These are phyloP conservation scores for Moesziomyces sp. DNA, from an alignment of 1,284 basidiomycete species.

Conservation along the genomic window DNA sequence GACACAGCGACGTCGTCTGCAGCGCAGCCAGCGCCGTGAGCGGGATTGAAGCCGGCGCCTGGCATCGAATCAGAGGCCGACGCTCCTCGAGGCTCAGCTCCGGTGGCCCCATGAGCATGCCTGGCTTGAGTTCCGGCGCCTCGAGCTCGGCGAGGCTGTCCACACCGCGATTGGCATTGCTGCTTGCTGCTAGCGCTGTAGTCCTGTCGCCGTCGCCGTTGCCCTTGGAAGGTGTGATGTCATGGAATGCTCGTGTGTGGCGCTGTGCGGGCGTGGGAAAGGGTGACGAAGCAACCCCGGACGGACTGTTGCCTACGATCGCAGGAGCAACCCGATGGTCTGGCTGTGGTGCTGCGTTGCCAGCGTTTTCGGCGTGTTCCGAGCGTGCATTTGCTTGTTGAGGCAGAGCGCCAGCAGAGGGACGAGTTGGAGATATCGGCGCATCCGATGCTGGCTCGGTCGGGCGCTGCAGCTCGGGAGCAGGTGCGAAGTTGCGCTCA, in stretches of 20 bases:
- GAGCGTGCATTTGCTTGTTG: no score
- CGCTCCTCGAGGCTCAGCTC: slow-evolving; percentile 7
- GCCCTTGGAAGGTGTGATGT: slow-evolving; percentile 13
- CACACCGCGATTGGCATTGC: slow-evolving; percentile 3
- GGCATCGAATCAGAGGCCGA: slow-evolving; percentile 33
- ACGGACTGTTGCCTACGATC: slow-evolving; percentile 9
- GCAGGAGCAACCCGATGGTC: background rate
- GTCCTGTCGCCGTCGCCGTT: background rate
- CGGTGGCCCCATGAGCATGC: slow-evolving; percentile 26
- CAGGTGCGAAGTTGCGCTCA: slow-evolving; percentile 15
- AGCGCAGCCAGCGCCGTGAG: slow-evolving; percentile 28
- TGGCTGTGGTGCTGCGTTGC: background rate
- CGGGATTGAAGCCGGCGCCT: slow-evolving; percentile 28
- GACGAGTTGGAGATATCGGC: no score
- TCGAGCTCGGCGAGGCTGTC: slow-evolving; percentile 12
- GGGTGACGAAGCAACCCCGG: slow-evolving; percentile 12
- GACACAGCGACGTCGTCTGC: slow-evolving; percentile 30
- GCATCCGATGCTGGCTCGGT: background rate
- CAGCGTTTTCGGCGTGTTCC: no score
- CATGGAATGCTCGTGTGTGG: slow-evolving; percentile 17
- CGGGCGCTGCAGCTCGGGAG: slow-evolving; percentile 7
- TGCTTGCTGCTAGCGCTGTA: slow-evolving; percentile 15
- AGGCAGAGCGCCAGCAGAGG: no score
- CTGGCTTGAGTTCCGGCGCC: slow-evolving; percentile 24
- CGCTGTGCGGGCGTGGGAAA: slow-evolving; percentile 44